phyloP scores from a whole-genome alignment of 2,329 filamentous ascomycete genomes.

The Ophiostoma novo-ulmi region DNA sequence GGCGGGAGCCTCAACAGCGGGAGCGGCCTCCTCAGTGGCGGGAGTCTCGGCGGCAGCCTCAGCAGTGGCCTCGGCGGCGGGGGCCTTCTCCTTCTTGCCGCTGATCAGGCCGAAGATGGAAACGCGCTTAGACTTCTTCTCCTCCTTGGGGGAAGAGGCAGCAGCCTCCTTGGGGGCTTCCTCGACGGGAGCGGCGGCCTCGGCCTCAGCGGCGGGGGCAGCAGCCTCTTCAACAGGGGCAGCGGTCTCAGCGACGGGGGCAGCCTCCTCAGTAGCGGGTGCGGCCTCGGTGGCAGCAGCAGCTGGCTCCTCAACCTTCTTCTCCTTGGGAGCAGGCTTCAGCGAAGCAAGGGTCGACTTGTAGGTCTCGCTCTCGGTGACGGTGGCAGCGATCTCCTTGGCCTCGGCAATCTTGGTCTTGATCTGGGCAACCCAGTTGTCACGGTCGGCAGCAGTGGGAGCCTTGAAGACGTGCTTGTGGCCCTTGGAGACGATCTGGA shows the following conservation, averaged over 20 bases:
- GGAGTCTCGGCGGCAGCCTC: conserved; percentile 31
- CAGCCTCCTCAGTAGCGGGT: conserved; percentile 32
- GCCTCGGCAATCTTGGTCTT: conserved; percentile 80
- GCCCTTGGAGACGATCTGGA: conserved; percentile 76
- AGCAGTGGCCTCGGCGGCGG: conserved; percentile 39
- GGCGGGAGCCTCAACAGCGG: conserved; percentile 31
- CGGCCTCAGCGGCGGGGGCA: conserved; percentile 31
- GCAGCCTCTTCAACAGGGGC: conserved; percentile 26
- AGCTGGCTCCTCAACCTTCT: conserved; percentile 39
- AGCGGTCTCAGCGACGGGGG: conserved; percentile 30
- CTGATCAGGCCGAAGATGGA: conserved; percentile 58
- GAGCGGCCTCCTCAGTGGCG: conserved; percentile 34
- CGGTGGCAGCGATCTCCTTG: conserved; percentile 68
- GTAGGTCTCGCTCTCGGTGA: conserved; percentile 78
- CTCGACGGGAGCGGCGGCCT: conserved; percentile 29
- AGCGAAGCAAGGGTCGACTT: conserved; percentile 75
- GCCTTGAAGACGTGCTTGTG: conserved; percentile 97
- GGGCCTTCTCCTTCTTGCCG: conserved; percentile 47
- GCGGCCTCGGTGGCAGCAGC: conserved; percentile 26
- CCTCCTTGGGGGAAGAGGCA: conserved; percentile 29
- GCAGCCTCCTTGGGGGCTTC: conserved; percentile 35
- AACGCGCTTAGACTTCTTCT: conserved; percentile 58
- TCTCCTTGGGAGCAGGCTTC: conserved; percentile 49
- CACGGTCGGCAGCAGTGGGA: conserved; percentile 65
- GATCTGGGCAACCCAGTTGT: conserved; percentile 83